phyloP scores from a whole-genome alignment of 495 filamentous ascomycete species.

The Penicillium daleae region DNA sequence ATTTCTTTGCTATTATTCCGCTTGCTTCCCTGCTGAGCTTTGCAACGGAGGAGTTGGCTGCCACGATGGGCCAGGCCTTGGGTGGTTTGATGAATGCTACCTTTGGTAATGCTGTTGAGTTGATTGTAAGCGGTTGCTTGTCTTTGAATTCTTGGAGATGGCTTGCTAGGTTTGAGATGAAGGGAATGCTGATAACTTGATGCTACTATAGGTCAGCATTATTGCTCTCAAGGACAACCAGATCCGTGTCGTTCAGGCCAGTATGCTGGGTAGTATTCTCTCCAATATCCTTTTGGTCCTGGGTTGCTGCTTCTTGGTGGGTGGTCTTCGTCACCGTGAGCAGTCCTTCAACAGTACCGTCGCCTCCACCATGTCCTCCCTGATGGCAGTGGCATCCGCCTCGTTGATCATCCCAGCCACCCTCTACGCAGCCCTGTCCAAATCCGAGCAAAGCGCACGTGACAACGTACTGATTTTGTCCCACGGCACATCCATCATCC shows the following conservation, averaged over 20 bases:
- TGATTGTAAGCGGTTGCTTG: slow-evolving; percentile 71
- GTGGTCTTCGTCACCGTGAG: slow-evolving; percentile 69
- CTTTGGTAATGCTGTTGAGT: slow-evolving; percentile 97
- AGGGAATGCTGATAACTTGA: slow-evolving; percentile 17
- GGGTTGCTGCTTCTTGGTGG: slow-evolving; percentile 94
- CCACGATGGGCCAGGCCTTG: slow-evolving; percentile 82
- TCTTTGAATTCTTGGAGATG: background rate
- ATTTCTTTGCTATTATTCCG: slow-evolving; percentile 95
- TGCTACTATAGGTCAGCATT: slow-evolving; percentile 77
- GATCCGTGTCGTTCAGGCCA: slow-evolving; percentile 94
- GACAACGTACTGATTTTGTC: slow-evolving; percentile 80
- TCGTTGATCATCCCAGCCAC: slow-evolving; percentile 92
- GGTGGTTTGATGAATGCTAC: slow-evolving; percentile 94
- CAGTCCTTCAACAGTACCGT: slow-evolving; percentile 84
- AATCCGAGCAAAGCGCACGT: slow-evolving; percentile 26
- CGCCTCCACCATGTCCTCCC: slow-evolving; percentile 92
- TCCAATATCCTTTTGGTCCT: slow-evolving; percentile 95
- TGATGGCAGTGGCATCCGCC: slow-evolving; percentile 90
- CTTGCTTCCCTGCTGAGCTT: slow-evolving; percentile 91
- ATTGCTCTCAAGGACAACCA: slow-evolving; percentile 83
- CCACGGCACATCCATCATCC: slow-evolving; percentile 86
- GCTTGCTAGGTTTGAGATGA: background rate
- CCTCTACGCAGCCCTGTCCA: slow-evolving; percentile 63
- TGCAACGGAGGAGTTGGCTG: slow-evolving; percentile 90
- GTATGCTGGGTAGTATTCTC: slow-evolving; percentile 95